Conservation (phyloP, 192 early-diverging fungal species). For the Kickxella alabastrina region DNA sequence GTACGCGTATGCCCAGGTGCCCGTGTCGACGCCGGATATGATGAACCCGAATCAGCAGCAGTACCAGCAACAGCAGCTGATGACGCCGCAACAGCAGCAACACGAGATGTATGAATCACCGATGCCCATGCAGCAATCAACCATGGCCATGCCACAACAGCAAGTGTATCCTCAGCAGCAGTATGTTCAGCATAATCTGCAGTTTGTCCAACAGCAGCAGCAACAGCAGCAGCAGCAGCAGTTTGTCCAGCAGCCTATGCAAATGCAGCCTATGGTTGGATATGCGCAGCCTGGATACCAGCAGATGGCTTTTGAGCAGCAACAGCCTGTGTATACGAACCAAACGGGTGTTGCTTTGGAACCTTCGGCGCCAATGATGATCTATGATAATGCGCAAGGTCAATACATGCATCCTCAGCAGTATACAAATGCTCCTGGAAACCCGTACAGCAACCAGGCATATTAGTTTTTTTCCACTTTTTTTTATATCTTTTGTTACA, state of each 20-base stretch:
- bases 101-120: slow-evolving; percentile 5
- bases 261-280: slow-evolving; percentile 5
- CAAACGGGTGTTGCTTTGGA: neutral
- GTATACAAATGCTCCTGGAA: slow-evolving; percentile 42
- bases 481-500: neutral
- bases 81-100: slow-evolving; percentile 3
- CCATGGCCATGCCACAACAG: slow-evolving; percentile 7
- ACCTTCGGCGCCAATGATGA: slow-evolving; percentile 21
- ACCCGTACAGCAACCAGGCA: slow-evolving; percentile 18
- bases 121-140: slow-evolving; percentile 11
- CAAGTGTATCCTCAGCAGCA: slow-evolving; percentile 13
- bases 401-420: slow-evolving; percentile 21
- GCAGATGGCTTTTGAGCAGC: slow-evolving; percentile 9
- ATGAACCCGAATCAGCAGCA: slow-evolving; percentile 2
- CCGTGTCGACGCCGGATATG: neutral
- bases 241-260: slow-evolving; percentile 1
- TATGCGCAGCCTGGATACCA: neutral
- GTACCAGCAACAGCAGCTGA: neutral
- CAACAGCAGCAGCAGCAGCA: neutral
- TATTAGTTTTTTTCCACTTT: slow-evolving; percentile 2
- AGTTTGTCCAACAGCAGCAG: slow-evolving; percentile 7
- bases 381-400: slow-evolving; percentile 6
- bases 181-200: neutral
- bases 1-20: slow-evolving; percentile 3
- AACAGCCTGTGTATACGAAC: slow-evolving; percentile 2